These are phyloP conservation scores for Hura crepitans DNA, from an alignment of 441 rosid species.

Conservation along the genomic window DNA sequence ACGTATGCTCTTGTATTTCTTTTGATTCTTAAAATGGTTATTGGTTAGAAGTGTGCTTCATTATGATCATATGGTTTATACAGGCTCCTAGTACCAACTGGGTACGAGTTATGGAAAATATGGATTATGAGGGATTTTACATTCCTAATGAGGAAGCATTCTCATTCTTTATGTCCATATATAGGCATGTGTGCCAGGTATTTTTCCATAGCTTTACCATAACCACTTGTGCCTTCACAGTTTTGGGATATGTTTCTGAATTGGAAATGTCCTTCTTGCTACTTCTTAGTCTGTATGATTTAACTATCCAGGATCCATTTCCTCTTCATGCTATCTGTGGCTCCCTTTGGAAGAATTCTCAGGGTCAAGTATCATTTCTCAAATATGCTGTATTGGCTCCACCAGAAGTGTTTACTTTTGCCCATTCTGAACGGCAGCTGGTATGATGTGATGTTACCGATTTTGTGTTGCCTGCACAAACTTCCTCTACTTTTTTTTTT, in stretches of 20 bases:
- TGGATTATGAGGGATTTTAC: slow-evolving; percentile 87
- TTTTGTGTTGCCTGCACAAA: neutral
- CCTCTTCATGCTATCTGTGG: slow-evolving; percentile 83
- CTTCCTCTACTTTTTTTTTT: slow-evolving; percentile 17
- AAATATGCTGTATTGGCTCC: slow-evolving; percentile 72
- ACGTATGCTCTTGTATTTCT: slow-evolving; percentile 8
- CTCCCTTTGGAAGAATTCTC: slow-evolving; percentile 78
- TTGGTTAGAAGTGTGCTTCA: slow-evolving; percentile 5
- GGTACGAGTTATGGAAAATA: slow-evolving; percentile 68
- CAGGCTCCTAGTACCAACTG: slow-evolving; percentile 92
- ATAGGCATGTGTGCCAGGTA: slow-evolving; percentile 83
- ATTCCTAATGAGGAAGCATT: slow-evolving; percentile 88
- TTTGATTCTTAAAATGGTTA: slow-evolving; percentile 1
- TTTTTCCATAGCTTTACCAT: slow-evolving; percentile 12
- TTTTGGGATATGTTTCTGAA: slow-evolving; percentile 1
- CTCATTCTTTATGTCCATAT: slow-evolving; percentile 72
- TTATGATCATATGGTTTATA: slow-evolving; percentile 15
- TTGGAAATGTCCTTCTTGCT: neutral
- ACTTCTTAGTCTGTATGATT: slow-evolving; percentile 23
- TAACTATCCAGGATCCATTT: slow-evolving; percentile 70
- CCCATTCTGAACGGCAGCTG: slow-evolving; percentile 76
- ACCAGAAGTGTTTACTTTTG: slow-evolving; percentile 87
- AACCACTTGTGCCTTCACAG: slow-evolving; percentile 5
- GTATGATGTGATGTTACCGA: slow-evolving; percentile 38
- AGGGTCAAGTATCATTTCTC: slow-evolving; percentile 86